Conservation (phyloP, 2,329 filamentous ascomycete species). For the Aspergillus hiratsukae region DNA sequence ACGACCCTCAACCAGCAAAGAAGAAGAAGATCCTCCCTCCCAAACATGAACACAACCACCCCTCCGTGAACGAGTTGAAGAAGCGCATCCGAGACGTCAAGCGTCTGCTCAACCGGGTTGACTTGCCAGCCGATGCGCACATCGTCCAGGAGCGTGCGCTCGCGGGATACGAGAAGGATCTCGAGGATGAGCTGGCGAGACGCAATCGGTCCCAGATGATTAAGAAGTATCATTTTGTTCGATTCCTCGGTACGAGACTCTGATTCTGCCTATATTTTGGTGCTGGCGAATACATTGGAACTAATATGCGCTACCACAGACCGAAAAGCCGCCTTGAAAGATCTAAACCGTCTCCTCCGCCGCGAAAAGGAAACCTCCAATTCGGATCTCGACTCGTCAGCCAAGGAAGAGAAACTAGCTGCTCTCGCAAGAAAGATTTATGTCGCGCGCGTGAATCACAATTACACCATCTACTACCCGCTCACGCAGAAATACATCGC, state of each 20-base stretch:
- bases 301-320: constrained; percentile 23
- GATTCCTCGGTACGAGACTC: constrained; percentile 51
- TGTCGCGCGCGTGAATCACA: constrained; percentile 53
- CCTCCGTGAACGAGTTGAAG: constrained; percentile 49
- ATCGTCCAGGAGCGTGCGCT: constrained; percentile 58
- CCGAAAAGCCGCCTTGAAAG: constrained; percentile 40
- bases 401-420: constrained; percentile 18
- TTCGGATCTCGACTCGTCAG: constrained; percentile 22
- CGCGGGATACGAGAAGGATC: constrained; percentile 52
- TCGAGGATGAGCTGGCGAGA: constrained; percentile 46
- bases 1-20: constrained; percentile 22
- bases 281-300: neutral
- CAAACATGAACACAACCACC: constrained; percentile 24
- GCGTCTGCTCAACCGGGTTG: constrained; percentile 46
- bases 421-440: constrained; percentile 39
- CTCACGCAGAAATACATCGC: constrained; percentile 57
- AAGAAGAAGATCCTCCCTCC: constrained; percentile 28
- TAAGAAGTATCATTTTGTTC: constrained; percentile 60
- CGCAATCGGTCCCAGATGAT: constrained; percentile 54
- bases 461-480: constrained; percentile 60
- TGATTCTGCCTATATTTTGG: neutral
- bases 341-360: constrained; percentile 31
- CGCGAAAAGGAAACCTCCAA: constrained; percentile 39
- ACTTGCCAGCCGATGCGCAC: constrained; percentile 52
- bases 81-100: constrained; percentile 53